phyloP scores from a whole-genome alignment of 169 alveolate genomes.

The Amoebophrya sp. region DNA sequence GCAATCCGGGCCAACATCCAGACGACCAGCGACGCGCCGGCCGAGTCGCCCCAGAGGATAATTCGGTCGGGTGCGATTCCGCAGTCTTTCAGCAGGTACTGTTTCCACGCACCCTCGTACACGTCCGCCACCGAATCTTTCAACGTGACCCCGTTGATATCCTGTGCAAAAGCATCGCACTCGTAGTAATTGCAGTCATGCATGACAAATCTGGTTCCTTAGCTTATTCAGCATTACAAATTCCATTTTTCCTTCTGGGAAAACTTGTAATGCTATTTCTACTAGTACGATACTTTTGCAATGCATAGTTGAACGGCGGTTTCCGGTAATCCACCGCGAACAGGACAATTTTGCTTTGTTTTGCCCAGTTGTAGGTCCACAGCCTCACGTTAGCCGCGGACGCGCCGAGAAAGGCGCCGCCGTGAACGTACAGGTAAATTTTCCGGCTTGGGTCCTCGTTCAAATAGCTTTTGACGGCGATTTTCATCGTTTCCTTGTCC shows the following conservation, averaged over 20 bases:
- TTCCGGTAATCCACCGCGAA: constrained; percentile 11
- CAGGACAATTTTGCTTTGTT: background rate
- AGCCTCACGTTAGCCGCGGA: background rate
- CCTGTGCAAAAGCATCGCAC: too few species aligned
- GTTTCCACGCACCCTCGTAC: background rate
- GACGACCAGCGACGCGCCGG: background rate
- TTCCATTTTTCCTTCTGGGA: too few species aligned
- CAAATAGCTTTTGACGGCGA: too few species aligned
- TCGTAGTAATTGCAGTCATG: too few species aligned
- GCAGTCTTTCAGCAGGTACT: background rate
- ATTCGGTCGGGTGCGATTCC: background rate
- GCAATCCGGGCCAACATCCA: background rate
- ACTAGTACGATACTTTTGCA: too few species aligned
- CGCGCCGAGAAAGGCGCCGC: background rate
- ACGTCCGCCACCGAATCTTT: background rate
- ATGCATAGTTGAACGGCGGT: background rate
- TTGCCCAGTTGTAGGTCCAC: background rate
- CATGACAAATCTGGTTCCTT: too few species aligned
- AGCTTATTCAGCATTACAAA: too few species aligned
- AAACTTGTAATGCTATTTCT: too few species aligned
- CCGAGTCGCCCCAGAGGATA: background rate
- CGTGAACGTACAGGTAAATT: background rate
- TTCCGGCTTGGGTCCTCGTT: too few species aligned
- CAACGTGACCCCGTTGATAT: too few species aligned
- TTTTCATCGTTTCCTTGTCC: background rate